Evolutionary conservation across 768 basidiomycete genomes (phyloP), one percentile per base, ranked within the genome.

Genomic region (Termitomyces sp.): DNA sequence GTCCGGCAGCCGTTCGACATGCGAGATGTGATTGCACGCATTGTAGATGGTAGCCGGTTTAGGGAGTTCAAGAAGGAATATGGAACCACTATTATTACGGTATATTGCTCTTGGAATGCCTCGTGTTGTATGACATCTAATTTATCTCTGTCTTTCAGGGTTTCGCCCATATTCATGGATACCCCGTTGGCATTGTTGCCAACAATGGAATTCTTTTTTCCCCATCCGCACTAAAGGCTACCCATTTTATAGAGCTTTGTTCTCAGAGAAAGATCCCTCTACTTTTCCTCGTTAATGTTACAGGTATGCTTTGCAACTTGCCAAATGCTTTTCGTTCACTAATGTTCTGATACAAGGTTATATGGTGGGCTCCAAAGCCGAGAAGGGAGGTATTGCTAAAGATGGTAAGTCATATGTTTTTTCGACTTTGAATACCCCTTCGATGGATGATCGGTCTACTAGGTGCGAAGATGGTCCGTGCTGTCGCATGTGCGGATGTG

Each of bases 1-100:
- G 81, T 89, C 22, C 84, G 90, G 26, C 93, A 95, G 71, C 74
- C 88, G 0, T 96, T 95, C 68, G 94, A 97, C 69, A 94, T 96
- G 89, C 82, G 93, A 37, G 95, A 97, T 68, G 87, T 98, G 13
- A 93, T 98, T 64, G 88, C 94, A 27, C 86, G 95, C 27, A 76
- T 95, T 40, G 93, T 95, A 9, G 95, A 98, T 62, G 93, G 95
- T 2, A 94, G 91, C 67, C 82, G 84, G 45, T 95, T 98, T 68
- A 81, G 93, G 59, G 95, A 98, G 71, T 98, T 96, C 79, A 98
- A 98, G 81, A 90, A 89, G 68, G 95, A 96, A 68, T 98, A 95
- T 67, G 95, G 94, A 7, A 73, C 88, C 27, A 95, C 94, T 0
- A 87, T 98, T 61, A 82, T 96, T 51, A 97, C 95, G 7, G 93